Percentiles rank a stretch among this genome's conserved stretches.
phyloP scores from a whole-genome alignment of 2,329 filamentous ascomycete genomes.

The Cercospora zeina region DNA sequence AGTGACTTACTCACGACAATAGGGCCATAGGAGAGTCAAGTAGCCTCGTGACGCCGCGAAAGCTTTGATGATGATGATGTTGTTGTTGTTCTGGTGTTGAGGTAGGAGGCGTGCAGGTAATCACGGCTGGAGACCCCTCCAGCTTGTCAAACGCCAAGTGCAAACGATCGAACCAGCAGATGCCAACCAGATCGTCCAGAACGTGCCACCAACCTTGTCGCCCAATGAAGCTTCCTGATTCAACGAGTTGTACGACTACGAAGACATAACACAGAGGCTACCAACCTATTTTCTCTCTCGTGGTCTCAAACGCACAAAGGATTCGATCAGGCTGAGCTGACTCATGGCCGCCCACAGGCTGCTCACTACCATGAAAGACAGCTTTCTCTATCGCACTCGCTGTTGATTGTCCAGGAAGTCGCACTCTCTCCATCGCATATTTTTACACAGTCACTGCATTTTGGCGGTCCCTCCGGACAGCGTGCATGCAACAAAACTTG shows the following conservation, averaged over 20 bases:
- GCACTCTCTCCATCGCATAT: not conserved
- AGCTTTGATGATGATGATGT: not conserved
- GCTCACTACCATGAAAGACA: not conserved
- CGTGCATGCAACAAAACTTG: not conserved
- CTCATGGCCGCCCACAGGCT: not conserved
- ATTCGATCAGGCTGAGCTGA: constrained; percentile 3
- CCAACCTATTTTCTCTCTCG: constrained; percentile 14
- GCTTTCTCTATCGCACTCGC: not conserved
- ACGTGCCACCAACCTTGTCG: constrained; percentile 24
- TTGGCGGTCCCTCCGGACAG: not conserved
- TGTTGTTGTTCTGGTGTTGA: not conserved
- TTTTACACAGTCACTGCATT: not conserved
- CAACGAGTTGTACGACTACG: not conserved
- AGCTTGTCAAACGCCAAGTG: constrained; percentile 19
- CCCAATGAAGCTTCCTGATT: constrained; percentile 14
- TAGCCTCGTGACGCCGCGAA: not conserved
- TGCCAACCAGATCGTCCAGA: constrained; percentile 18
- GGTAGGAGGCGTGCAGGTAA: not conserved
- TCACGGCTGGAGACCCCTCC: constrained; percentile 11
- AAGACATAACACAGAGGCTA: not conserved
- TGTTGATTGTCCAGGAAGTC: not conserved
- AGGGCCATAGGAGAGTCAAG: not conserved
- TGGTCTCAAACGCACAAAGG: constrained; percentile 62
- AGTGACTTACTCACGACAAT: constrained; percentile 1
- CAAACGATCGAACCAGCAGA: constrained; percentile 15